Percentiles rank a stretch among this genome's conserved stretches.
Evolutionary conservation across 2,329 filamentous ascomycete genomes (phyloP).

Genomic region (Pseudocercospora macadamiae): DNA sequence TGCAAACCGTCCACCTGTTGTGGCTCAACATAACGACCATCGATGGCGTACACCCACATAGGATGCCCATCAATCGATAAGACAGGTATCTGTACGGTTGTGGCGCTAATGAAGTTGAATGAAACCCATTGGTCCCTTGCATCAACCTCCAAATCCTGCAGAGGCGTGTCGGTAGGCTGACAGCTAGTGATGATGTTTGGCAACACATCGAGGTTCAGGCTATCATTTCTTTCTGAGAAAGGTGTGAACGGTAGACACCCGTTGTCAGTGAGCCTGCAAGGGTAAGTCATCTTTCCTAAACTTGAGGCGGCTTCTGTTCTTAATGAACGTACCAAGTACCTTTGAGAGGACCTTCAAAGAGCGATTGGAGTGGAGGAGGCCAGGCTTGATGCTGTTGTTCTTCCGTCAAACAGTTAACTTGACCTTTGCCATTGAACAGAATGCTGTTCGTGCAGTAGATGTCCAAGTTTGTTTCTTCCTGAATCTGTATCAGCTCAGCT

Average conservation of each 20-base stretch:
- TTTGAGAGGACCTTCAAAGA: no score
- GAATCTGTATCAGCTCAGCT: slow-evolving; percentile 5
- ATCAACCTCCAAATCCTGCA: slow-evolving; percentile 17
- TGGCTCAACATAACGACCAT: slow-evolving; percentile 53
- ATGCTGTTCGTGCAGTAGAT: slow-evolving; percentile 21
- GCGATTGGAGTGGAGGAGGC: no score
- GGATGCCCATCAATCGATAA: slow-evolving; percentile 21
- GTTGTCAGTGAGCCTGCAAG: slow-evolving; percentile 13
- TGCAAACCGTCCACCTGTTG: slow-evolving; percentile 53
- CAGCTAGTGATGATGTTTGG: slow-evolving; percentile 8
- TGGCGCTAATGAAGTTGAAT: slow-evolving; percentile 19
- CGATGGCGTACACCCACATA: slow-evolving; percentile 23
- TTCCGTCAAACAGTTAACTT: no score
- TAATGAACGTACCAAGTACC: no score
- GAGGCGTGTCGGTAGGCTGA: neutral
- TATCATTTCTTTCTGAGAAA: slow-evolving; percentile 6
- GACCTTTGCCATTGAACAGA: slow-evolving; percentile 22
- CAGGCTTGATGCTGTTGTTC: no score
- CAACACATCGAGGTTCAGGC: slow-evolving; percentile 8
- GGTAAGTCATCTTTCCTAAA: no score
- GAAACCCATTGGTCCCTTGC: slow-evolving; percentile 16
- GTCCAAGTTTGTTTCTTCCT: slow-evolving; percentile 14
- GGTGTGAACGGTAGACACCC: slow-evolving; percentile 18
- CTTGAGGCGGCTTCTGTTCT: no score
- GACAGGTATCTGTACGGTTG: slow-evolving; percentile 9